phyloP scores from a whole-genome alignment of 108 stramenopile genomes.

The Nitzschia sp. region DNA sequence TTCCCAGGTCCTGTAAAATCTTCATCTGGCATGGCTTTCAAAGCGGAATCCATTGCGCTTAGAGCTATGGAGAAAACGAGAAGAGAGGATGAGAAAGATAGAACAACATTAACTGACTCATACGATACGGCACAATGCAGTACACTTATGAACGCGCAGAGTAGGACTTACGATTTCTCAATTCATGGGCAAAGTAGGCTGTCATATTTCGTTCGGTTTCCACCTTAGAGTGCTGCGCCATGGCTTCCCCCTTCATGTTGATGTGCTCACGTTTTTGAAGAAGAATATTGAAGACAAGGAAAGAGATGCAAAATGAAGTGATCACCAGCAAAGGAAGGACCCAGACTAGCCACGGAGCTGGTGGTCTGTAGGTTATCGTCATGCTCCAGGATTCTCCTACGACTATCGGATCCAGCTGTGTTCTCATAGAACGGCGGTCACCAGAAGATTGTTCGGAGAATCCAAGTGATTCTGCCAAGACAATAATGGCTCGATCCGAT shows the following conservation, averaged over 20 bases:
- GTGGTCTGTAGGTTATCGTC: not conserved
- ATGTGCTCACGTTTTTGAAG: not conserved
- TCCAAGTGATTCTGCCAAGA: slow-evolving; percentile 7
- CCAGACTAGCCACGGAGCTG: not conserved
- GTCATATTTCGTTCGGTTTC: slow-evolving; percentile 49
- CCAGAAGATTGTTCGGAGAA: not conserved
- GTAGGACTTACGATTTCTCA: slow-evolving; percentile 26
- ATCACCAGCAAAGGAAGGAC: not conserved
- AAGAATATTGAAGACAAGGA: not conserved
- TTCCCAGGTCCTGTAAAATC: not conserved
- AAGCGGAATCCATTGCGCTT: slow-evolving; percentile 37
- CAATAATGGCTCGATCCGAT: not conserved
- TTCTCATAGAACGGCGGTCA: not conserved
- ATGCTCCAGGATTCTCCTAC: slow-evolving; percentile 12
- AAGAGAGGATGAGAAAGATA: not conserved
- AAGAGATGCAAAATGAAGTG: not conserved
- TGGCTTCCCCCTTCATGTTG: not conserved
- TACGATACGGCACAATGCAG: not conserved
- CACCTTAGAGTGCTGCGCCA: slow-evolving; percentile 35
- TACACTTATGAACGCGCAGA: not conserved
- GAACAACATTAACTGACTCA: not conserved
- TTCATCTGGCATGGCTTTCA: slow-evolving; percentile 27
- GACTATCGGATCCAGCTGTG: not conserved
- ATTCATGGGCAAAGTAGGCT: slow-evolving; percentile 46
- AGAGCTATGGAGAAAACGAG: slow-evolving; percentile 10